phyloP scores from a whole-genome alignment of 2,329 filamentous ascomycete genomes.

The Penicillium sp. region DNA sequence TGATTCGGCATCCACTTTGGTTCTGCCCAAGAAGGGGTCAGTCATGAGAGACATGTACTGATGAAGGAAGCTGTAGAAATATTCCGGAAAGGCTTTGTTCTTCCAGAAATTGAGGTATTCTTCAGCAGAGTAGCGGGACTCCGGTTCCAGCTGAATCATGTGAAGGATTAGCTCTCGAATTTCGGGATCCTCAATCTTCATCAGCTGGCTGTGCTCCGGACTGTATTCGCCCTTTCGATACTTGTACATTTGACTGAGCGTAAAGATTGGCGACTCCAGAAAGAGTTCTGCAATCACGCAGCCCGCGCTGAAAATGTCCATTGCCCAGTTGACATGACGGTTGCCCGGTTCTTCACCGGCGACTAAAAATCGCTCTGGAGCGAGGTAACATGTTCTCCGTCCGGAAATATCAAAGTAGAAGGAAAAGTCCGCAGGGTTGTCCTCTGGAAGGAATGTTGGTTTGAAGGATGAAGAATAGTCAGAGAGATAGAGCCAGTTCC shows the following conservation, averaged over 20 bases:
- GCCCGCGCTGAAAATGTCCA: conserved; percentile 97
- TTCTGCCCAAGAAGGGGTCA: conserved; percentile 79
- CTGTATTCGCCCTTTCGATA: conserved; percentile 93
- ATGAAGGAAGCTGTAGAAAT: conserved; percentile 97
- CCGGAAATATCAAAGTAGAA: conserved; percentile 97
- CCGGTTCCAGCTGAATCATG: conserved; percentile 94
- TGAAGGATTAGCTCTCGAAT: conserved; percentile 86
- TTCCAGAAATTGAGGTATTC: conserved; percentile 94
- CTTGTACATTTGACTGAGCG: conserved; percentile 91
- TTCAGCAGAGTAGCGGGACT: conserved; percentile 88
- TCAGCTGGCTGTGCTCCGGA: conserved; percentile 75
- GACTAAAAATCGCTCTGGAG: conserved; percentile 85
- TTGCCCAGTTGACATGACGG: conserved; percentile 78
- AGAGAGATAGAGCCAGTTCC: conserved; percentile 99
- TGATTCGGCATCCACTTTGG: conserved; percentile 65
- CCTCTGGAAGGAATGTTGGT: conserved; percentile 87
- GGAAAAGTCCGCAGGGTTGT: conserved; percentile 95
- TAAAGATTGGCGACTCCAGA: conserved; percentile 94
- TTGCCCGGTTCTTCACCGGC: conserved; percentile 67
- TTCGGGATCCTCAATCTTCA: conserved; percentile 83
- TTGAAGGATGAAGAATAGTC: conserved; percentile 98
- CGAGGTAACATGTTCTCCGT: conserved; percentile 88
- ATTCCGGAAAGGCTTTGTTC: conserved; percentile 87
- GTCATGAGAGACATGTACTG: conserved; percentile 97
- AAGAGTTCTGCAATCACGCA: conserved; percentile 98